Conservation (phyloP, 176 grass and related monocot species). For the Oryza glumipatula region DNA sequence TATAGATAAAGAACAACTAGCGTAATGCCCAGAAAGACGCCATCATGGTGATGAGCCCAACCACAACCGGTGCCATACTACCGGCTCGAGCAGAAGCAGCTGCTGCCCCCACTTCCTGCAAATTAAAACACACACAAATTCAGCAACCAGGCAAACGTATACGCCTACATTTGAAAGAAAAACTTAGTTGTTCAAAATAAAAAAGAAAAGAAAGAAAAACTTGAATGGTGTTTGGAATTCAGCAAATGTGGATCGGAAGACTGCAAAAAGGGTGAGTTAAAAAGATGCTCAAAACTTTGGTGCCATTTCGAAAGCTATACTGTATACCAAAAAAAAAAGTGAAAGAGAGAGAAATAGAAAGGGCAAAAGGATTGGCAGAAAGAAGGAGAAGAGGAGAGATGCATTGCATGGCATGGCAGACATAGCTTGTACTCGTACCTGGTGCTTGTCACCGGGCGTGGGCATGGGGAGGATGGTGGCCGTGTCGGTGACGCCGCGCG, state of each 20-base stretch:
- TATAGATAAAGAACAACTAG: not conserved
- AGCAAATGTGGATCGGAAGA: not conserved
- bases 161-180: too few relatives aligned
- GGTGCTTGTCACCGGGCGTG: slow-evolving; percentile 53
- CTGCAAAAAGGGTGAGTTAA: too few relatives aligned
- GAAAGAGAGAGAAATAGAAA: not conserved
- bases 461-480: slow-evolving; percentile 78
- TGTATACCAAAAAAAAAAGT: not conserved
- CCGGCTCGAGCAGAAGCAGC: not conserved
- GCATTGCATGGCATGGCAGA: slow-evolving; percentile 5
- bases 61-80: not conserved
- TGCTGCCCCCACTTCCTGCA: slow-evolving; percentile 22
- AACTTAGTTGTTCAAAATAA: too few relatives aligned
- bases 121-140: not conserved
- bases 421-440: slow-evolving; percentile 36
- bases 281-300: not conserved
- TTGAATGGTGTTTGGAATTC: not conserved
- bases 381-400: not conserved
- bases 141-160: not conserved
- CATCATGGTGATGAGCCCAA: slow-evolving; percentile 30
- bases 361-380: not conserved
- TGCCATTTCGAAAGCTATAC: not conserved
- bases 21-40: slow-evolving; percentile 45
- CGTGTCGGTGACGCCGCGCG: slow-evolving; percentile 77
- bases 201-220: too few relatives aligned